Percentiles rank a stretch among this genome's conserved stretches.
Conservation (phyloP, 2,329 filamentous ascomycete genomes). For the Apiospora rasikravindrae region DNA sequence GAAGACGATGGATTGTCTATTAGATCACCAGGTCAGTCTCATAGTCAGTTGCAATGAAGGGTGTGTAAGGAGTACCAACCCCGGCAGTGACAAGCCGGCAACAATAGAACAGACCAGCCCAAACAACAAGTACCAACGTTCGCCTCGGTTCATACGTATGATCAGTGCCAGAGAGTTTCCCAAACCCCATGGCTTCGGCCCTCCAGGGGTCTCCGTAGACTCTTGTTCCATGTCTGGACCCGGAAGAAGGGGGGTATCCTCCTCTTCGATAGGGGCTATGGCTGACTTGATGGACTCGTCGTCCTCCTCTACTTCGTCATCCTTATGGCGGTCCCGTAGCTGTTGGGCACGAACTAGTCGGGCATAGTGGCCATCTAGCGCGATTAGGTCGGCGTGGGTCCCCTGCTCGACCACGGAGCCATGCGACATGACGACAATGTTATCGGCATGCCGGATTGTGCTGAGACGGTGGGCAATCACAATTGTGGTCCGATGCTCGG, state of each 20-base stretch:
- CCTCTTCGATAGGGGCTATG: background rate
- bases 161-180: conserved; percentile 19
- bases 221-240: background rate
- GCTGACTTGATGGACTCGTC: background rate
- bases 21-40: background rate
- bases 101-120: conserved; percentile 23
- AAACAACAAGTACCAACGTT: conserved; percentile 30
- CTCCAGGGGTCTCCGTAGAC: conserved; percentile 14
- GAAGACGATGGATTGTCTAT: conserved; percentile 22
- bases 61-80: background rate
- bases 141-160: conserved; percentile 33
- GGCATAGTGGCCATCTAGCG: conserved; percentile 69
- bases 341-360: conserved; percentile 79
- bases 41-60: background rate
- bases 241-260: background rate
- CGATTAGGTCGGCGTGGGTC: conserved; percentile 73
- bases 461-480: conserved; percentile 87
- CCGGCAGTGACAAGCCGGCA: conserved; percentile 23
- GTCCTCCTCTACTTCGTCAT: background rate
- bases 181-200: conserved; percentile 31
- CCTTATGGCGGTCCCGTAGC: conserved; percentile 42
- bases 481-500: conserved; percentile 85
- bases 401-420: conserved; percentile 83
- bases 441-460: conserved; percentile 89
- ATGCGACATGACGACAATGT: conserved; percentile 91